Evolutionary conservation across 2,329 filamentous ascomycete species (phyloP), one percentile per base, ranked within the genome.

Genomic region (Aspergillus felis): DNA sequence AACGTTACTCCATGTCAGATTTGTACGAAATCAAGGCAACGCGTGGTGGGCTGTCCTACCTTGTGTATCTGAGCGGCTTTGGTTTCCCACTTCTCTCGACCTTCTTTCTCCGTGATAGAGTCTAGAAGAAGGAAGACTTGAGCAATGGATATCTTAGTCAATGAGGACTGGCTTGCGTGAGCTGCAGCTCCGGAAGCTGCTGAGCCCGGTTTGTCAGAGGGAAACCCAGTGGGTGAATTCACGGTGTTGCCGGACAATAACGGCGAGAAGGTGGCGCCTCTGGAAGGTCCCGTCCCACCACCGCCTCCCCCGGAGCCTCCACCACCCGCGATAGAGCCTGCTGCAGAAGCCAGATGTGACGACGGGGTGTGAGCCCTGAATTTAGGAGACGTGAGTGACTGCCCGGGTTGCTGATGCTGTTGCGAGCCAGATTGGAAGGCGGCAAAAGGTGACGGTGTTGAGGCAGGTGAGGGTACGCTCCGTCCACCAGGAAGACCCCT

Each of bases 101-200:
- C 92, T 78, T 92, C 92, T 75, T 96, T 93, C 79, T 97, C 92
- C 76, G 94, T 97, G 72, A 97, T 89, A 35, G 91, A 92, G 78
- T 92, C 94, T 64, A 99, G 84, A 57, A 99, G 85, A 63, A 99
- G 87, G 78, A 94, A 96, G 65, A 97, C 87, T 81, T 99, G 94
- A 64, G 94, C 92, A 70, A 96, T 88, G 68, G 94, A 92, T 75
- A 99, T 94, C 79, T 95, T 97, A 60, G 89, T 89, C 68, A 97
- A 82, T 71, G 87, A 88, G 51, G 80, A 82, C 66, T 81, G 77
- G 61, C 80, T 78, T 38, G 78, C 78, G 66, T 74, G 72, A 57
- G 78, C 74, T 50, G 77, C 75, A 62, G 74, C 70, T 54, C 71
- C 68, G 27, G 72, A 71, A 49, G 69, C 66, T 59, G 72, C 64